Conservation (phyloP, 164 flowering plant genomes). For the Malania oleifera region DNA sequence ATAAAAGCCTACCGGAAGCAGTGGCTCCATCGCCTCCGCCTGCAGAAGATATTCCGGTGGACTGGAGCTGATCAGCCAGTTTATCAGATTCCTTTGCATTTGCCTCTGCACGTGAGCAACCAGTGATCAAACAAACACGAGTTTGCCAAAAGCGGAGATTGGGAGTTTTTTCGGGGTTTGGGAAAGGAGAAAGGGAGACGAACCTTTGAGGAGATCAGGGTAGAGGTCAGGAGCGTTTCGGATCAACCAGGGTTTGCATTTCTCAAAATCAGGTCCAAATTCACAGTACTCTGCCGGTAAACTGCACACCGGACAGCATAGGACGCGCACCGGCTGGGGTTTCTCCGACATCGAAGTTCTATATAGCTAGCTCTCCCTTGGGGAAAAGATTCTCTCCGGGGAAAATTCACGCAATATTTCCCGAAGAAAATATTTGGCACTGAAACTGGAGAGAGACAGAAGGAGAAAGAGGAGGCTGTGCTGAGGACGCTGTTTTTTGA, state of each 20-base stretch:
- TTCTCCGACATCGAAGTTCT: slow-evolving; percentile 67
- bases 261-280: slow-evolving; percentile 89
- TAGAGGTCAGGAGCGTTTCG: slow-evolving; percentile 73
- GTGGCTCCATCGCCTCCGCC: slow-evolving; percentile 19
- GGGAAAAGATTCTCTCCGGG: background rate
- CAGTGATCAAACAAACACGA: slow-evolving; percentile 1
- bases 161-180: background rate
- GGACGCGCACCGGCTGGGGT: slow-evolving; percentile 64
- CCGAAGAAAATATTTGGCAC: no score
- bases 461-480: no score
- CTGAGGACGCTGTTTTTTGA: no score
- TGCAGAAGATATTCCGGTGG: slow-evolving; percentile 45
- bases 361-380: background rate
- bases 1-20: slow-evolving; percentile 23
- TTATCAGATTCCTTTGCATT: slow-evolving; percentile 54
- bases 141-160: background rate
- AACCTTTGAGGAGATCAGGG: slow-evolving; percentile 86
- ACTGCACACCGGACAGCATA: slow-evolving; percentile 67
- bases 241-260: slow-evolving; percentile 97
- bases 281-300: slow-evolving; percentile 94
- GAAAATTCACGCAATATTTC: no score
- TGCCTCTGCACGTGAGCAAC: slow-evolving; percentile 37
- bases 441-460: no score
- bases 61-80: slow-evolving; percentile 57
- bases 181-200: background rate